Conservation (phyloP, 768 basidiomycete genomes). For the Lentinula lateritia region DNA sequence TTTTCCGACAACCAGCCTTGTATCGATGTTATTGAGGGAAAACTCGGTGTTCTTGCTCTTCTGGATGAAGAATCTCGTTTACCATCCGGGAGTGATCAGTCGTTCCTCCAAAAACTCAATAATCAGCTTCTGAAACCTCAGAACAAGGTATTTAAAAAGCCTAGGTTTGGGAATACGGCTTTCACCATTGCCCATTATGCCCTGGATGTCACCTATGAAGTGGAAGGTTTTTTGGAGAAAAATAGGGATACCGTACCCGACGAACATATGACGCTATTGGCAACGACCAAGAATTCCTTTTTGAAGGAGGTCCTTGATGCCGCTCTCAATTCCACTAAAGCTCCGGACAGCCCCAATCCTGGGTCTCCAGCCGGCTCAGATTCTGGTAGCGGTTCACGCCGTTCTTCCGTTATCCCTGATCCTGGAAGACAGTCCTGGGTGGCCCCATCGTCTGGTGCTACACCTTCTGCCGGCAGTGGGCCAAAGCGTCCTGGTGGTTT, state of each 20-base stretch:
- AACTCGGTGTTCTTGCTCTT: conserved; percentile 88
- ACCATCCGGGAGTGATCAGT: conserved; percentile 86
- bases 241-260: conserved; percentile 98
- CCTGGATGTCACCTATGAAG: conserved; percentile 96
- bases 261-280: conserved; percentile 89
- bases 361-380: conserved; percentile 76
- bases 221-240: conserved; percentile 97
- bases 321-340: conserved; percentile 70
- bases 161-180: conserved; percentile 94
- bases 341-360: conserved; percentile 62
- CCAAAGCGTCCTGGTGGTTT: conserved; percentile 58
- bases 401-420: conserved; percentile 83
- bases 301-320: conserved; percentile 92
- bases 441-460: conserved; percentile 32
- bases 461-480: conserved; percentile 27
- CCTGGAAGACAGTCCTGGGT: conserved; percentile 76
- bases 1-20: conserved; percentile 99
- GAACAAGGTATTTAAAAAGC: conserved; percentile 95
- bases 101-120: conserved; percentile 91
- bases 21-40: conserved; percentile 98
- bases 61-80: conserved; percentile 98
- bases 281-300: conserved; percentile 85
- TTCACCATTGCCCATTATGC: conserved; percentile 99
- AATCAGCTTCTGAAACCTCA: conserved; percentile 79
- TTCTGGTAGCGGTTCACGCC: conserved; percentile 72